Evolutionary conservation across 352 stramenopile genomes (phyloP).

Genomic region (Pythium oligandrum): DNA sequence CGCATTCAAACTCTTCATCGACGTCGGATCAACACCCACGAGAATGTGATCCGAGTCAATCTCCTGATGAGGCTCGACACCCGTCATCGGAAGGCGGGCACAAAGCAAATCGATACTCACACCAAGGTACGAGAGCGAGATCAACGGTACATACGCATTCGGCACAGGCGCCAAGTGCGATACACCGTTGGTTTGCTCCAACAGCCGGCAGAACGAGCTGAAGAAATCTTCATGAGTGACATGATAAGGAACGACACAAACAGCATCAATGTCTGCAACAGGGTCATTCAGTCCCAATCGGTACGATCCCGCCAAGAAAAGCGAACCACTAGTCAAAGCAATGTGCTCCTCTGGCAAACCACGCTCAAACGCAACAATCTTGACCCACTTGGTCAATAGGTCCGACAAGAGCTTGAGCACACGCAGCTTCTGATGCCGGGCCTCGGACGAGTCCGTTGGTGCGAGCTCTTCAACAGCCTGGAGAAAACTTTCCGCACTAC

Average conservation of each 20-base stretch:
- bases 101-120: slow-evolving; percentile 93
- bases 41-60: slow-evolving; percentile 88
- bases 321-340: slow-evolving; percentile 60
- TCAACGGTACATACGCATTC: slow-evolving; percentile 90
- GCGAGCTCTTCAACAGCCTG: slow-evolving; percentile 50
- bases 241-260: slow-evolving; percentile 79
- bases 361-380: slow-evolving; percentile 60
- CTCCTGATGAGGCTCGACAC: slow-evolving; percentile 67
- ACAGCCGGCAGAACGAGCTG: slow-evolving; percentile 53
- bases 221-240: slow-evolving; percentile 88
- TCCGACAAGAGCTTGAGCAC: slow-evolving; percentile 71
- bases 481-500: slow-evolving; percentile 40
- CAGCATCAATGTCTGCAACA: slow-evolving; percentile 78
- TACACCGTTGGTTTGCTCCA: slow-evolving; percentile 61
- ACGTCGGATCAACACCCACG: slow-evolving; percentile 89
- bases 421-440: slow-evolving; percentile 59
- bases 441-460: slow-evolving; percentile 38
- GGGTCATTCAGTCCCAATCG: slow-evolving; percentile 78
- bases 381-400: slow-evolving; percentile 70
- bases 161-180: slow-evolving; percentile 77
- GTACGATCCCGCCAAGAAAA: slow-evolving; percentile 87
- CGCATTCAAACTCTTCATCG: slow-evolving; percentile 94
- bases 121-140: slow-evolving; percentile 86
- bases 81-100: slow-evolving; percentile 57
- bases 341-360: slow-evolving; percentile 69